phyloP scores from a whole-genome alignment of 345 rosid genomes.

The Psidium guajava region DNA sequence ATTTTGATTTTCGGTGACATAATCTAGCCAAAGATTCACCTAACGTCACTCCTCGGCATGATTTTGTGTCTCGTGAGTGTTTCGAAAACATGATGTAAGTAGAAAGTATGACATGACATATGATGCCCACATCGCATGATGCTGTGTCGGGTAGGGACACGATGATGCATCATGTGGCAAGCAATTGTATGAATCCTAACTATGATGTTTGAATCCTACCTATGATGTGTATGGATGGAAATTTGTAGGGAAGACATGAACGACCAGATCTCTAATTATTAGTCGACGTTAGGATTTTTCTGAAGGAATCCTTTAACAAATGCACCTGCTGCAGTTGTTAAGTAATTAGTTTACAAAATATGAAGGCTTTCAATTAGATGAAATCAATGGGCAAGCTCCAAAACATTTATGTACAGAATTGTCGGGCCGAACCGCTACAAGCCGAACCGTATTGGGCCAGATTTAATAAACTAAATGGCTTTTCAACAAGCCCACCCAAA shows the following conservation, averaged over 20 bases:
- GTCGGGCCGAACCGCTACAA: neutral
- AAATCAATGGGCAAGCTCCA: neutral
- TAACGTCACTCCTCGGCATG: neutral
- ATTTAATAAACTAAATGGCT: neutral
- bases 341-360: neutral
- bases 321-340: neutral
- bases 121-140: neutral
- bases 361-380: neutral
- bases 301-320: neutral
- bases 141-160: neutral
- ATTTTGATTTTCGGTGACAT: neutral
- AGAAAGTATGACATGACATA: neutral
- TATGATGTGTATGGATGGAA: neutral
- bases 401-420: neutral
- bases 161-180: neutral
- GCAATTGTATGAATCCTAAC: neutral
- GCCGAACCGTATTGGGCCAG: neutral
- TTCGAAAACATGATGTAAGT: neutral
- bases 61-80: neutral
- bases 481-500: neutral
- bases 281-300: neutral
- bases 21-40: neutral
- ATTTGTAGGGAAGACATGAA: neutral
- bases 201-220: no score
- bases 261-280: neutral